Evolutionary conservation across 495 filamentous ascomycete species (phyloP).

Genomic region (Astrothelium subdiscretum): DNA sequence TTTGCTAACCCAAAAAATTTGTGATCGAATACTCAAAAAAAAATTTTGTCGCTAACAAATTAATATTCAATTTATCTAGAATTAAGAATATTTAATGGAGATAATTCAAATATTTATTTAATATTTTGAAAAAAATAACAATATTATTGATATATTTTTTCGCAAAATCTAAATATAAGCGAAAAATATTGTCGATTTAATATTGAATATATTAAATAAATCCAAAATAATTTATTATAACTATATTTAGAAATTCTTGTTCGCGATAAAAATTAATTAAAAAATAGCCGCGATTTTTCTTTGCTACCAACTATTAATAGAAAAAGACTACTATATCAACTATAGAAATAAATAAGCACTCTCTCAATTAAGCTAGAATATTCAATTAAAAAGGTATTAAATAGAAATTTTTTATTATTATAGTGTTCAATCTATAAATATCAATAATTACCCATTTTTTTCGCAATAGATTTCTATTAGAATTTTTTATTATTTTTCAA

Average conservation of each 20-base stretch:
- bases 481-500: too few species aligned
- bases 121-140: not conserved
- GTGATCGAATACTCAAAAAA: not conserved
- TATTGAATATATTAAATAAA: not conserved
- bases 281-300: not conserved
- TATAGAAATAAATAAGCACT: not conserved
- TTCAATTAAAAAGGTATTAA: not conserved
- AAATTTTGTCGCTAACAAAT: not conserved
- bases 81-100: not conserved
- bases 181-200: not conserved
- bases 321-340: not conserved
- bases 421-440: not conserved
- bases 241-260: not conserved
- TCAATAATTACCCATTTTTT: too few species aligned
- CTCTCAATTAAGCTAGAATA: not conserved
- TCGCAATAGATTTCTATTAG: too few species aligned
- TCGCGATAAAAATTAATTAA: not conserved
- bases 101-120: too few species aligned
- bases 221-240: not conserved
- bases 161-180: not conserved
- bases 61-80: not conserved
- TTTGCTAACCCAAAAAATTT: not conserved
- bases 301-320: not conserved
- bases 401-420: not conserved
- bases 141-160: not conserved